These are phyloP conservation scores for Kalmanozyma brasiliensis DNA, from an alignment of 1,284 basidiomycete genomes.

Conservation along the genomic window DNA sequence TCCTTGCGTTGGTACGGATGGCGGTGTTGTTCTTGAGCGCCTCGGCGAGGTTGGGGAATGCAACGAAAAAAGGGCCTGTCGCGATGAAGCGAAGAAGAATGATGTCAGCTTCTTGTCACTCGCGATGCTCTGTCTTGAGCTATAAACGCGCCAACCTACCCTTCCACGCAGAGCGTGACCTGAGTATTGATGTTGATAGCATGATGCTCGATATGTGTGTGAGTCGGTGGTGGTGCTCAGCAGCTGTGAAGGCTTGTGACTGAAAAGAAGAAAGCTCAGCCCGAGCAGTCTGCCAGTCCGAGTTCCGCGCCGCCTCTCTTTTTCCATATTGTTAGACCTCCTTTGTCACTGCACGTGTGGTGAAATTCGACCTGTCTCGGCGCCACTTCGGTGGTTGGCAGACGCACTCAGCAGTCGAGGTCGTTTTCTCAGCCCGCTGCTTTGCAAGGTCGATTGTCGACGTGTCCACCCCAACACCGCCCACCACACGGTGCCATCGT, in stretches of 20 bases:
- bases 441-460: too few relatives aligned
- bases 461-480: too few relatives aligned
- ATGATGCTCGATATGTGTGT: constrained; percentile 23
- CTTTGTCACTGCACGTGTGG: too few relatives aligned
- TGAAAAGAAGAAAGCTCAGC: neutral
- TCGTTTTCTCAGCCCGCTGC: too few relatives aligned
- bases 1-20: constrained; percentile 87
- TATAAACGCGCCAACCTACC: constrained; percentile 45
- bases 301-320: constrained; percentile 4
- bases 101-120: neutral
- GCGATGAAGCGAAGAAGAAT: neutral
- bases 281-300: constrained; percentile 6
- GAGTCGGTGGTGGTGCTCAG: constrained; percentile 6
- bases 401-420: too few relatives aligned
- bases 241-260: neutral
- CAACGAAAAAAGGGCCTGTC: constrained; percentile 87
- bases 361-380: neutral
- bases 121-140: too few relatives aligned
- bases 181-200: constrained; percentile 45
- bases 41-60: constrained; percentile 88
- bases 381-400: constrained; percentile 1
- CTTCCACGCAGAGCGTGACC: constrained; percentile 62
- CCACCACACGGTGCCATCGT: too few relatives aligned
- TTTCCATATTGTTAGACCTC: constrained; percentile 5
- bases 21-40: constrained; percentile 84